These are phyloP conservation scores for Candida morakotiae DNA, from an alignment of 805 yeast genomes.

Conservation along the genomic window DNA sequence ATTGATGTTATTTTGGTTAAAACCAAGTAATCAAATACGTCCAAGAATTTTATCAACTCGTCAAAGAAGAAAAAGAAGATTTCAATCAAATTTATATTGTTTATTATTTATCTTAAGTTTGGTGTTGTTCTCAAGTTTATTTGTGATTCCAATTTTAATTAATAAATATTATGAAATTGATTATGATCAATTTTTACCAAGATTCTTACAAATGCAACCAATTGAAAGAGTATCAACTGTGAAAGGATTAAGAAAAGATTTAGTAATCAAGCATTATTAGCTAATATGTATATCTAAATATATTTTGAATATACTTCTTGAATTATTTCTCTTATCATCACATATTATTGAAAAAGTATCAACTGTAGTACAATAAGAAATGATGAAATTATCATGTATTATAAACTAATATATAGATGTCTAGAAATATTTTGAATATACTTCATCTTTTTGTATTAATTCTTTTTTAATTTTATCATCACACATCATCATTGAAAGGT, in stretches of 20 bases:
- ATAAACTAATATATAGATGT: too few relatives aligned
- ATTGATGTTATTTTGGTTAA: slow-evolving; percentile 62
- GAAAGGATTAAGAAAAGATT: slow-evolving; percentile 33
- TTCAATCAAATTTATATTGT: slow-evolving; percentile 27
- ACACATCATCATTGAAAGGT: slow-evolving; percentile 31
- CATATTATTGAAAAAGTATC: too few relatives aligned
- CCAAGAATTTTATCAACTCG: slow-evolving; percentile 42
- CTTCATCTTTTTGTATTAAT: slow-evolving; percentile 7
- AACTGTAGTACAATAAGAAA: too few relatives aligned
- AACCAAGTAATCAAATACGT: slow-evolving; percentile 49
- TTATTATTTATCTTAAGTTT: slow-evolving; percentile 29
- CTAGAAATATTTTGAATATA: too few relatives aligned
- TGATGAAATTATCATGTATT: too few relatives aligned
- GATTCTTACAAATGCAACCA: slow-evolving; percentile 41
- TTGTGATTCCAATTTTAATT: slow-evolving; percentile 38
- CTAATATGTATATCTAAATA: slow-evolving; percentile 2
- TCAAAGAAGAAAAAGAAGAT: slow-evolving; percentile 37
- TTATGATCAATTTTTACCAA: slow-evolving; percentile 39
- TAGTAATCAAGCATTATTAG: slow-evolving; percentile 8
- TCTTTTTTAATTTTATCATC: slow-evolving; percentile 14
- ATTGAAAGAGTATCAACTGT: slow-evolving; percentile 16
- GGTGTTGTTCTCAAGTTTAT: slow-evolving; percentile 23
- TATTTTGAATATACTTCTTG: too few relatives aligned
- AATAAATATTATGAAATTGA: slow-evolving; percentile 34
- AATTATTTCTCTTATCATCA: too few relatives aligned